Base-by-base conservation (phyloP, 495 filamentous ascomycete species). In the Astrothelium subdiscretum region DNA sequence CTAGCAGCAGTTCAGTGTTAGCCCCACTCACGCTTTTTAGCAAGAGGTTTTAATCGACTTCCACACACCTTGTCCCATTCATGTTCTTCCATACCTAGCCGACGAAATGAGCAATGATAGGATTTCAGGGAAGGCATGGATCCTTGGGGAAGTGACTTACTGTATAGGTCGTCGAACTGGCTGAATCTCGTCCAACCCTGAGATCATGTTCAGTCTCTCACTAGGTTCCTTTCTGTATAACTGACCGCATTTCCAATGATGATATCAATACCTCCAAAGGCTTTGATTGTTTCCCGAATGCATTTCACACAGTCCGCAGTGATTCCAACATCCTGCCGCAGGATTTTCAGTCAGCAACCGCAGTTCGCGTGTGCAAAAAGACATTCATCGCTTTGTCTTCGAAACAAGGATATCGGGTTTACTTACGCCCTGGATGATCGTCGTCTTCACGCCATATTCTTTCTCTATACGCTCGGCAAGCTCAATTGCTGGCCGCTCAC, bases 171-270 rank as follows among this genome's bases (percentile, higher is more conserved):
- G n/a, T 61, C 71, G 64, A 88, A 90, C 12, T 72, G 73, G 13
- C 81, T 78, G 58, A 88, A 80, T 66, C 83, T 81, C 0, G 86
- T 88, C 81, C 83, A 88, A 5, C 85, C 85, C 84, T 88, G 64
- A 10, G 8, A 20, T 54, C 20, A 8, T 29, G 6, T 54, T 8
- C 26, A 24, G 8, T 29, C 48, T 29, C 24, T 24, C 11, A 10
- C 5, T 15, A 54, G 6, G 31, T 4, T 52, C 35, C 13, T 3
- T 32, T 31, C 10, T 57, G 32, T 0, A 59, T 59, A 63, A 73
- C 85, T 63, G 65, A 87, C 87, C 13, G 87, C 87, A 72, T 91
- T 90, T 0, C 83, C 85, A 57, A 90, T 76, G 3, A 91, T 72
- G 32, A 88, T 78, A 73, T 91, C 87, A 24, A 91, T 69, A 0